Evolutionary conservation across 2,329 filamentous ascomycete genomes (phyloP).

Genomic region (Beauveria sp.): DNA sequence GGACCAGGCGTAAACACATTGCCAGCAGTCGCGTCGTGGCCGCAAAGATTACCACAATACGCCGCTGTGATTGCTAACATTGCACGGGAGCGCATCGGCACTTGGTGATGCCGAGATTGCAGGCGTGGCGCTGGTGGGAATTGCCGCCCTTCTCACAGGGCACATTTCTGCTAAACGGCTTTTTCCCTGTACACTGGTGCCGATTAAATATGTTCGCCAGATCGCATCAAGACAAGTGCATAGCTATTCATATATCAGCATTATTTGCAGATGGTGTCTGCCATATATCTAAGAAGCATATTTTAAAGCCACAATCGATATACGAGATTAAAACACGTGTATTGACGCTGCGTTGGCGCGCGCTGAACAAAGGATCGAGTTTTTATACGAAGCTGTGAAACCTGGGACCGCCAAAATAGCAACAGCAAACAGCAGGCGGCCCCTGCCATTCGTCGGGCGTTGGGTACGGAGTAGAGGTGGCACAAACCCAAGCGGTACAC

Average conservation of each 20-base stretch:
- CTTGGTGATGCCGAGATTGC: background rate
- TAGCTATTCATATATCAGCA: background rate
- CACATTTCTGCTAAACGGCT: background rate
- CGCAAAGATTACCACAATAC: background rate
- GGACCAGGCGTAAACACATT: background rate
- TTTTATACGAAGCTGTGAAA: background rate
- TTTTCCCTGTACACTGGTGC: background rate
- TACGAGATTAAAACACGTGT: background rate
- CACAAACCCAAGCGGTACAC: background rate
- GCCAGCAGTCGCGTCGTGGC: background rate
- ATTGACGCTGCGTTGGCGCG: too few species aligned
- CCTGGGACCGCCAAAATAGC: constrained; percentile 6
- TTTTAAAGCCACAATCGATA: background rate
- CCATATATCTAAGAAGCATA: background rate
- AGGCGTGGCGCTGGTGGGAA: background rate
- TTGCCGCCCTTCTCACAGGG: background rate
- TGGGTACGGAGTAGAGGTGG: background rate
- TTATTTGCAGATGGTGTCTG: background rate
- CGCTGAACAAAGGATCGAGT: background rate
- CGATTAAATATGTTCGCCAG: background rate
- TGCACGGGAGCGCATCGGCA: background rate
- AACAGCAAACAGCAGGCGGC: constrained; percentile 7
- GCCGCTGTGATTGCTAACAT: background rate
- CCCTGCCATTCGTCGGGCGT: constrained; percentile 1
- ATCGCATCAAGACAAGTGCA: background rate